These are phyloP conservation scores for Artemisia princeps DNA, from an alignment of 140 eudicot genomes.

Conservation along the genomic window DNA sequence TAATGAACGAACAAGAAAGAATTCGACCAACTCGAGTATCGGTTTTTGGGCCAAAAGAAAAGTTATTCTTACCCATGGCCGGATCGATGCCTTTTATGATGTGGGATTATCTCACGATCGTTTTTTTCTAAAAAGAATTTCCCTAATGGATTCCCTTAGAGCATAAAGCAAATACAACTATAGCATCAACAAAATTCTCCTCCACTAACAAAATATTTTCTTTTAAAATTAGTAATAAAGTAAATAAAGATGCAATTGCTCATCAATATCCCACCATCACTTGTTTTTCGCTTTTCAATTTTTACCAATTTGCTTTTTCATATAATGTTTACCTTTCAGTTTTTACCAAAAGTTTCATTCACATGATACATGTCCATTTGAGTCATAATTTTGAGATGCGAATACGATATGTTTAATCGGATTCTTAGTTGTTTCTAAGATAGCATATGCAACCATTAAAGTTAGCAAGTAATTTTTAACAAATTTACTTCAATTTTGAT, in stretches of 20 bases:
- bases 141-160: constrained; percentile 29
- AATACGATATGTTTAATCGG: neutral
- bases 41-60: neutral
- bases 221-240: constrained; percentile 24
- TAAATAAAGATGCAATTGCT: constrained; percentile 32
- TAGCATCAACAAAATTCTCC: constrained; percentile 29
- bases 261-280: constrained; percentile 34
- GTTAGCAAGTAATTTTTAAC: too few relatives aligned
- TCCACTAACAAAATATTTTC: constrained; percentile 29
- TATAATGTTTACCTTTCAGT: constrained; percentile 8
- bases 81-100: constrained; percentile 22
- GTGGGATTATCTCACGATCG: constrained; percentile 24
- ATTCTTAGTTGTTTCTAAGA: neutral
- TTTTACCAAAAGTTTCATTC: neutral
- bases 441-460: too few relatives aligned
- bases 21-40: neutral
- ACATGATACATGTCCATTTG: neutral
- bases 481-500: neutral
- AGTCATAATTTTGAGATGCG: neutral
- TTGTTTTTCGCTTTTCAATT: constrained; percentile 23
- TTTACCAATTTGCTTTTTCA: constrained; percentile 10
- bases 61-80: constrained; percentile 5
- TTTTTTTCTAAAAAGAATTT: constrained; percentile 24
- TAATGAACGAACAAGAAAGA: neutral
- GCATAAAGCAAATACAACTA: constrained; percentile 35